These are phyloP conservation scores for Pleurotus giganteus DNA, from an alignment of 768 basidiomycete species.

Conservation along the genomic window DNA sequence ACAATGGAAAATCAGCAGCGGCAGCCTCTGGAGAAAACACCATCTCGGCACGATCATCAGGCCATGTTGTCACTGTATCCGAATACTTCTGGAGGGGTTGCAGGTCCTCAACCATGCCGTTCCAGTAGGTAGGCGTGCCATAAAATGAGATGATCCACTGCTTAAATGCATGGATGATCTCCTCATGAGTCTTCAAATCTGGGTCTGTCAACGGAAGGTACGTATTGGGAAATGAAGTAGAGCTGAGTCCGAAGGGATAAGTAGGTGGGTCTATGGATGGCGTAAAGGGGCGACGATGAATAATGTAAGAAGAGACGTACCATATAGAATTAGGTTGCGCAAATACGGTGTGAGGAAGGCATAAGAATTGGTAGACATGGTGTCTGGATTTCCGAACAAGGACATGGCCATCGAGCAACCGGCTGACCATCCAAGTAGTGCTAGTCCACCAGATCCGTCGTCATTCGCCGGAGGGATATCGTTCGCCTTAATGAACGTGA, in stretches of 20 bases:
- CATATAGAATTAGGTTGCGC: conserved; percentile 29
- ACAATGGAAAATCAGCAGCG: conserved; percentile 20
- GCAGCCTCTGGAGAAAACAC: conserved; percentile 15
- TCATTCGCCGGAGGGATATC: conserved; percentile 22
- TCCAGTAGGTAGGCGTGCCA: conserved; percentile 13
- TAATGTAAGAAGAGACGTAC: conserved; percentile 16
- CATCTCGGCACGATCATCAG: conserved; percentile 19
- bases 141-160: conserved; percentile 29
- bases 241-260: conserved; percentile 23
- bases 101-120: not conserved
- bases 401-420: conserved; percentile 26
- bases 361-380: conserved; percentile 21
- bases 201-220: conserved; percentile 22
- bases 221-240: not conserved
- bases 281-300: not conserved
- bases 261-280: conserved; percentile 27
- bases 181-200: conserved; percentile 20
- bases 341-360: conserved; percentile 27
- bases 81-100: conserved; percentile 1
- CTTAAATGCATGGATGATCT: conserved; percentile 20
- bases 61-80: conserved; percentile 17
- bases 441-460: conserved; percentile 32
- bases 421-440: conserved; percentile 38
- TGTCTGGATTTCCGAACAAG: conserved; percentile 23
- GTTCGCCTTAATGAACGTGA: conserved; percentile 24